Base-by-base conservation (phyloP, 2,329 filamentous ascomycete genomes). In the Phyllosticta ampelicida region DNA sequence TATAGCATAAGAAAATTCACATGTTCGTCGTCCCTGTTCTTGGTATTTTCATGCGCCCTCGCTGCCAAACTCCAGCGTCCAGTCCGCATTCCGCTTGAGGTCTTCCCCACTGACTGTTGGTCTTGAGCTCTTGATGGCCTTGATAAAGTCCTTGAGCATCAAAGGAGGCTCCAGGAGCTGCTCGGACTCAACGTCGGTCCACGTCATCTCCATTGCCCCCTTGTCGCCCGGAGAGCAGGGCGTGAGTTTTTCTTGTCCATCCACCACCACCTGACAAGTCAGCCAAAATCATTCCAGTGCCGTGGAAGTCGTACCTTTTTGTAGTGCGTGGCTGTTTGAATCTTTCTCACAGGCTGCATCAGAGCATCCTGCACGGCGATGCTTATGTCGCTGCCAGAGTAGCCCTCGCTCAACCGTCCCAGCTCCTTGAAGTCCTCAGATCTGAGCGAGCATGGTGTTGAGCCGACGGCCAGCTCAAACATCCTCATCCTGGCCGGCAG, bases 331-430 rank as follows among this genome's bases (percentile, higher is more conserved):
- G 94, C 92, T 62, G 91, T 95, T 72, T 97, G 86, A 65, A 99
- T 97, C 74, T 96, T 95, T 62, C 94, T 82, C 61, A 99, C 89
- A 1, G 94, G 95, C 69, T 96, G 90, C 94, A 99, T 99, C 48
- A 99, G 77, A 0, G 94, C 94, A 70, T 95, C 89, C 72, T 99
- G 94, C 19, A 97, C 94, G 3, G 90, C 90, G 68, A 97, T 97
- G 67, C 82, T 84, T 66, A 99, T 97, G 82, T 99, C 94, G 62
- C 88, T 95, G 36, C 94, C 94, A 0, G 91, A 96, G 74, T 96
- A 99, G 0, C 94, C 94, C 60, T 97, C 92, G 55, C 89, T 90
- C 67, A 92, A 77, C 66, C 87, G 80, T 2, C 87, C 90, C 62
- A 99, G 76, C 59, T 86, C 83, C 65, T 86, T 84, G 73, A 85